Conservation (phyloP, 345 rosid genomes). For the Noccaea caerulescens region DNA sequence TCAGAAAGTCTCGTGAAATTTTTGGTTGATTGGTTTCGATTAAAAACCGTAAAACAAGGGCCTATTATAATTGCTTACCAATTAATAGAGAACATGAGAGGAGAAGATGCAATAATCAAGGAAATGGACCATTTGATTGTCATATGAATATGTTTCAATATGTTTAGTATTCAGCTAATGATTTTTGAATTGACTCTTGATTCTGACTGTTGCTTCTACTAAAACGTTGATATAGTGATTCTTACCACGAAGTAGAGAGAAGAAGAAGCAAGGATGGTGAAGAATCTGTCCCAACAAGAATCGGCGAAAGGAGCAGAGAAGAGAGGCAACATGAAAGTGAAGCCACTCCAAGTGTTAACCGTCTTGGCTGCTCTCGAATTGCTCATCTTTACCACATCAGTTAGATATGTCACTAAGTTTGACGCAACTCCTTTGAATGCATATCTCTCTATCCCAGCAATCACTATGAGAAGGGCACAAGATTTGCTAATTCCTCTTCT, state of each 20-base stretch:
- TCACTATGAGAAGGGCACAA: conserved; percentile 78
- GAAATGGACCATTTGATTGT: conserved; percentile 10
- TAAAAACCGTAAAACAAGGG: not conserved
- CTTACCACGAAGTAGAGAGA: conserved; percentile 76
- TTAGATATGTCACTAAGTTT: conserved; percentile 85
- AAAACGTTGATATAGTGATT: conserved; percentile 2
- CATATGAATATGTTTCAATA: not conserved
- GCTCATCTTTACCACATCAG: conserved; percentile 79
- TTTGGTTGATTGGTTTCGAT: not conserved
- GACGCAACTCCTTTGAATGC: conserved; percentile 97
- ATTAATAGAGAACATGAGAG: not conserved
- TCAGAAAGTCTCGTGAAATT: not conserved
- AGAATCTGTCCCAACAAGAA: conserved; percentile 74
- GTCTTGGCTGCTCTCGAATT: conserved; percentile 88
- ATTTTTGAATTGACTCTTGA: conserved; percentile 16
- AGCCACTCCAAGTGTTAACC: conserved; percentile 89
- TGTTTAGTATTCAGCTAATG: not conserved
- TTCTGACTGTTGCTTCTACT: not conserved
- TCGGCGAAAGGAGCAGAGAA: conserved; percentile 85
- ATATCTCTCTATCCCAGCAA: conserved; percentile 91
- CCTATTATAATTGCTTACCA: not conserved
- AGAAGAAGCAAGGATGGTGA: conserved; percentile 75
- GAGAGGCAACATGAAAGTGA: conserved; percentile 84
- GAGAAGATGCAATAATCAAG: conserved; percentile 4
- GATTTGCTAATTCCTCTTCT: conserved; percentile 60